Evolutionary conservation across 2,329 filamentous ascomycete species (phyloP).

Genomic region (Colletotrichum tabaci): DNA sequence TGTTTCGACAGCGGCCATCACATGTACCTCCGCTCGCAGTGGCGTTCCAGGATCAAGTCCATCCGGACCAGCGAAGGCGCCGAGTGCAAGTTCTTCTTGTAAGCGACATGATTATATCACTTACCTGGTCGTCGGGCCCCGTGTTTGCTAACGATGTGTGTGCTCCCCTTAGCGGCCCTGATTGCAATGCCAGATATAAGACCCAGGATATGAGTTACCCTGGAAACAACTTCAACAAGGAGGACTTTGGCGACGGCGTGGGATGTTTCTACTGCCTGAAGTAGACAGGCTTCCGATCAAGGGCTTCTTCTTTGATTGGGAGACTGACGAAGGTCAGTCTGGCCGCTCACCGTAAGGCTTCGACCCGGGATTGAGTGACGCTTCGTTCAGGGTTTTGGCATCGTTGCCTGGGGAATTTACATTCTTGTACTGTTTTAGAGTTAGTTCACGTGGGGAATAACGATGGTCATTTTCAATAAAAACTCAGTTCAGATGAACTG

Average conservation of each 20-base stretch:
- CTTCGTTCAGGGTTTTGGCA: too few relatives aligned
- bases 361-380: too few relatives aligned
- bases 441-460: neutral
- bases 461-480: neutral
- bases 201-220: conserved; percentile 1
- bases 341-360: too few relatives aligned
- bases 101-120: neutral
- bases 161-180: neutral
- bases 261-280: conserved; percentile 10
- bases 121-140: too few relatives aligned
- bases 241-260: neutral
- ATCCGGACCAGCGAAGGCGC: neutral
- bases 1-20: conserved; percentile 3
- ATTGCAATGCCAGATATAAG: neutral
- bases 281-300: neutral
- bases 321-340: too few relatives aligned
- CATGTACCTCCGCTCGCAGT: neutral
- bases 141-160: neutral
- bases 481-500: too few relatives aligned
- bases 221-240: neutral
- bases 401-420: too few relatives aligned
- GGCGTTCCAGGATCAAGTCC: conserved; percentile 8
- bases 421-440: neutral
- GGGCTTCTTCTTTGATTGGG: neutral
- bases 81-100: conserved; percentile 18